phyloP scores from a whole-genome alignment of 306 rosid genomes.

The Oemleria cerasiformis region DNA sequence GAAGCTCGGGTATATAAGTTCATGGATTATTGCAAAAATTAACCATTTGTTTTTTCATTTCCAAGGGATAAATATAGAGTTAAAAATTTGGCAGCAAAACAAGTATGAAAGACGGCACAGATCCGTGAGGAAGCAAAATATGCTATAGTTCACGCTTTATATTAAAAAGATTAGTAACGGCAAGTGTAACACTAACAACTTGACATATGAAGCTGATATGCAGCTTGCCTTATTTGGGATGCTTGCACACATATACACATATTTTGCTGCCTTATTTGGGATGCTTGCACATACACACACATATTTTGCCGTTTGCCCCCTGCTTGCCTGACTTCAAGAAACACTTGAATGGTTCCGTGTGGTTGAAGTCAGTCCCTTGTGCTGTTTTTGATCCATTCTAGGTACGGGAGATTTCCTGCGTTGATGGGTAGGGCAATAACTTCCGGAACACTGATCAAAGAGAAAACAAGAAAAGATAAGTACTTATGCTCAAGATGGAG shows the following conservation, averaged over 20 bases:
- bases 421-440: slow-evolving; percentile 86
- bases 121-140: background rate
- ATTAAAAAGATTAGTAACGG: too few relatives aligned
- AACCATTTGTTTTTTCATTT: too few relatives aligned
- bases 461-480: slow-evolving; percentile 20
- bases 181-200: background rate
- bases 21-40: too few relatives aligned
- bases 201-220: background rate
- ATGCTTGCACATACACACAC: background rate
- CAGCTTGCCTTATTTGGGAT: background rate
- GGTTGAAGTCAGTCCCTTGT: slow-evolving; percentile 61
- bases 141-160: background rate
- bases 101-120: background rate
- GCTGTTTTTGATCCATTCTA: slow-evolving; percentile 88
- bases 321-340: slow-evolving; percentile 5
- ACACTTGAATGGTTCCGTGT: background rate
- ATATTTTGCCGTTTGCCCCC: background rate
- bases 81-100: too few relatives aligned
- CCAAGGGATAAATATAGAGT: too few relatives aligned
- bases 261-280: too few relatives aligned
- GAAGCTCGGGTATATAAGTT: too few relatives aligned
- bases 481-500: background rate
- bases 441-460: slow-evolving; percentile 74
- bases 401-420: slow-evolving; percentile 69
- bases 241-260: background rate